Evolutionary conservation across 1,139 yeast genomes (phyloP), one percentile per base, ranked within the genome.

Genomic region (Taphrina communis): DNA sequence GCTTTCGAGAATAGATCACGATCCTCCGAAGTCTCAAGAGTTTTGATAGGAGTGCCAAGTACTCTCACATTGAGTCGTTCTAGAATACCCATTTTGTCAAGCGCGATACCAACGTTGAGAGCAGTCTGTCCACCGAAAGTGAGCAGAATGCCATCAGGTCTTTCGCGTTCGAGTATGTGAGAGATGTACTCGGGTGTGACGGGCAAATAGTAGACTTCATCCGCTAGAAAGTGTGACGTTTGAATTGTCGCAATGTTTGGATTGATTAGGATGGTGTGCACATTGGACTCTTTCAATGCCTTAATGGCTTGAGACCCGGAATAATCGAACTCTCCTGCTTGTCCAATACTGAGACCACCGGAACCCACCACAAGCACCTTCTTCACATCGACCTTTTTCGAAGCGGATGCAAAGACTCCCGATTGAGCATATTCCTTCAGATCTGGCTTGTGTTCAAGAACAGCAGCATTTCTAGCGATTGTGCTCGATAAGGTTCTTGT

Each of bases 91-190:
- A 89, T 87, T 79, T 90, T 89, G 72, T 94, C 97, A 73, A 94
- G 85, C 75, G 91, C 89, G 68, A 94, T 95, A 81, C 99, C 99
- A 72, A 94, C 97, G 77, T 93, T 94, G 76, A 94, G 84, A 72
- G 89, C 99, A 56, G 99, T 94, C 82, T 94, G 99, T 74, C 99
- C 99, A 77, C 99, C 99, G 79, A 94, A 94, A 4, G 99, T 94
- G 76, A 93, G 84, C 76, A 92, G 82, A 71, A 94, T 93, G 67
- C 97, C 98, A 79, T 94, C 98, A 56, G 99, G 99, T 75, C 87
- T 86, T 82, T 94, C 99, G 74, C 96, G 87, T 81, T 94, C 97
- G 73, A 94, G 93, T 75, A 94, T 90, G 78, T 94, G 89, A 53
- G 93, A 89, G 75, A 94, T 91, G 80, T 92, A 94, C 78, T 94